These are phyloP conservation scores for Hawksworthiomyces lignivorus DNA, from an alignment of 2,329 filamentous ascomycete species.

Conservation along the genomic window DNA sequence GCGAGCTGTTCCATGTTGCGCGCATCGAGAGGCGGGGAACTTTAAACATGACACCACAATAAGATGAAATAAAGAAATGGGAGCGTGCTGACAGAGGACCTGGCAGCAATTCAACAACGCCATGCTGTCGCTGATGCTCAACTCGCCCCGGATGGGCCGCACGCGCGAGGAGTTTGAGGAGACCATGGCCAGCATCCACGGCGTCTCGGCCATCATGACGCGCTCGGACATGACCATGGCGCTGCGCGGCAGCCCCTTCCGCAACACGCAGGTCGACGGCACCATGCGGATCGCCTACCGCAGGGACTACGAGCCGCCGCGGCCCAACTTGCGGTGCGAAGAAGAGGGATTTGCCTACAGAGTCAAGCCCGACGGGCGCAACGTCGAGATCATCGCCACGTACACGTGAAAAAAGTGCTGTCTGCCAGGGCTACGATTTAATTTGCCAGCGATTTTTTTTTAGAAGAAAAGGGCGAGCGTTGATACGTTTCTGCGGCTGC, in stretches of 20 bases:
- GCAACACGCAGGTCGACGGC: constrained; percentile 9
- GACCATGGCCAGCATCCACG: constrained; percentile 6
- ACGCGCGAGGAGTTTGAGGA: constrained; percentile 2
- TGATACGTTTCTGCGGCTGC: too few relatives aligned
- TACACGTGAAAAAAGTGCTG: not conserved
- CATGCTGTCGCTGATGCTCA: constrained; percentile 9
- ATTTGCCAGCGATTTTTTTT: not conserved
- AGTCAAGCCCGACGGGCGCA: constrained; percentile 6
- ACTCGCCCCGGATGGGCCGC: constrained; percentile 2
- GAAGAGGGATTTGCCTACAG: constrained; percentile 8
- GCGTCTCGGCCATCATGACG: constrained; percentile 7
- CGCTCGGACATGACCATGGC: constrained; percentile 12
- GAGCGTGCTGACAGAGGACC: not conserved
- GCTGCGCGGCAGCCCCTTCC: constrained; percentile 2
- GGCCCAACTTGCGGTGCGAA: not conserved
- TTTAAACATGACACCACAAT: too few relatives aligned
- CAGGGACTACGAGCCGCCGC: constrained; percentile 6
- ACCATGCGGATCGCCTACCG: constrained; percentile 10
- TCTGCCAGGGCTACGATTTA: too few relatives aligned
- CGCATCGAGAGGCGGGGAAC: too few relatives aligned
- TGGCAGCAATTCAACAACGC: constrained; percentile 14
- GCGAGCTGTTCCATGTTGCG: too few relatives aligned
- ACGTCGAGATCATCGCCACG: constrained; percentile 2
- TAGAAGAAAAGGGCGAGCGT: not conserved
- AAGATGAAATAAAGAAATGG: too few relatives aligned